Conservation (phyloP, 2,329 filamentous ascomycete genomes). For the Pezicula carpinea region DNA sequence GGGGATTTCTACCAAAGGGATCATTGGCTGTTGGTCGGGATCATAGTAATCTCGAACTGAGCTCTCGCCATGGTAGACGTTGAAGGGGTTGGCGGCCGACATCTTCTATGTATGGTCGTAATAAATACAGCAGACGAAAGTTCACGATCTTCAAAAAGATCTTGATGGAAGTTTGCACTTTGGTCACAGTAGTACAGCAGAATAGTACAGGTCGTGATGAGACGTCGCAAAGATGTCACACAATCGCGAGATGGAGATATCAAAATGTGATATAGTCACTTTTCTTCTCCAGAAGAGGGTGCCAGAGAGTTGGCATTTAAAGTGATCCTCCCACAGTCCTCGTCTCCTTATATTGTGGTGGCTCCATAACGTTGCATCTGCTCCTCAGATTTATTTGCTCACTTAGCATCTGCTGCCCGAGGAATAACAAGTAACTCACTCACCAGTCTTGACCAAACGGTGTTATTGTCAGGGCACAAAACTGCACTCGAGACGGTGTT, state of each 20-base stretch:
- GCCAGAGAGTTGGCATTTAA: neutral
- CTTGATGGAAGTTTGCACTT: too few species aligned
- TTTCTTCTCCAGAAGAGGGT: too few species aligned
- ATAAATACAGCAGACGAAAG: too few species aligned
- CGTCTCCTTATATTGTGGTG: neutral
- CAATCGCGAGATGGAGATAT: too few species aligned
- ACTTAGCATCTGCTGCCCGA: neutral
- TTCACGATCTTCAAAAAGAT: too few species aligned
- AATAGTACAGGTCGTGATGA: too few species aligned
- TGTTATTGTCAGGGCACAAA: neutral
- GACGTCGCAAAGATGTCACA: too few species aligned
- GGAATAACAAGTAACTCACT: neutral
- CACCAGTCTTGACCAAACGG: neutral
- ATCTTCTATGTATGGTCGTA: neutral
- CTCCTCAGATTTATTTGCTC: neutral
- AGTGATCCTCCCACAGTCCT: neutral
- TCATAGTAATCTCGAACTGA: conserved; percentile 55
- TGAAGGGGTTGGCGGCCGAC: conserved; percentile 24
- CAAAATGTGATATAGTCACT: too few species aligned
- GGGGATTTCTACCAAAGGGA: conserved; percentile 59
- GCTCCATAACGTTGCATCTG: neutral
- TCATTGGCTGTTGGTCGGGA: conserved; percentile 50
- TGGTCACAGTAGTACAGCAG: too few species aligned
- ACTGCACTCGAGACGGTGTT: neutral
- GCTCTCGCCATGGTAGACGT: conserved; percentile 54